Conservation (phyloP, 768 basidiomycete genomes). For the Infundibulicybe gibba region DNA sequence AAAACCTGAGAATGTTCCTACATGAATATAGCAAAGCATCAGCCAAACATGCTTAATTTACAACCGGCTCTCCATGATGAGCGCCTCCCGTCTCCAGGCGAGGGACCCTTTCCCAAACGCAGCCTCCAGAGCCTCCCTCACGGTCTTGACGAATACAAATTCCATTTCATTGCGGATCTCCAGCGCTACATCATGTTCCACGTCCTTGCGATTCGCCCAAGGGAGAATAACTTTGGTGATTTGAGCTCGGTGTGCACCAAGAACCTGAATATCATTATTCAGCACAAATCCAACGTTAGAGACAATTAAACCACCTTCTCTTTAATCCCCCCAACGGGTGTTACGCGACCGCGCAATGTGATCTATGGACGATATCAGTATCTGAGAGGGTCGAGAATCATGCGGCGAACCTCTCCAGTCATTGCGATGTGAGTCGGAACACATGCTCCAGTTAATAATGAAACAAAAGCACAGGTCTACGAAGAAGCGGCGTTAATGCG, state of each 20-base stretch:
- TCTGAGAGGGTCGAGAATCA: too few species aligned
- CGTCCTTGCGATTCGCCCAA: slow-evolving; percentile 81
- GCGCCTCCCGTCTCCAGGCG: slow-evolving; percentile 53
- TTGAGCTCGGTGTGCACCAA: slow-evolving; percentile 86
- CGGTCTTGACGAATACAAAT: slow-evolving; percentile 77
- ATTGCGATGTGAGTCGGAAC: slow-evolving; percentile 76
- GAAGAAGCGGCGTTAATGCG: background rate
- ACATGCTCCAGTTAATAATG: slow-evolving; percentile 72
- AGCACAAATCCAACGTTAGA: background rate
- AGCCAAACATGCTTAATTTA: slow-evolving; percentile 3
- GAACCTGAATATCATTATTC: slow-evolving; percentile 36
- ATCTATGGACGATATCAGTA: slow-evolving; percentile 37
- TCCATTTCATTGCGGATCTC: slow-evolving; percentile 74
- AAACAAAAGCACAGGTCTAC: slow-evolving; percentile 82
- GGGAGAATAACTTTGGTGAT: slow-evolving; percentile 84
- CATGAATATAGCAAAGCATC: too few species aligned
- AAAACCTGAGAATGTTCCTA: too few species aligned
- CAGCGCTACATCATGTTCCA: slow-evolving; percentile 77
- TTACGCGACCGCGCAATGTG: slow-evolving; percentile 78
- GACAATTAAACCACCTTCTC: slow-evolving; percentile 50
- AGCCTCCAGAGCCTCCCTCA: slow-evolving; percentile 78
- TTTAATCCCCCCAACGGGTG: slow-evolving; percentile 87
- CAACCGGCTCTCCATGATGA: slow-evolving; percentile 32
- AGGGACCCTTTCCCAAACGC: slow-evolving; percentile 74
- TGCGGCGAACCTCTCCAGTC: slow-evolving; percentile 73